Percentiles rank a stretch among this genome's conserved stretches.
These are phyloP conservation scores for Zalaria sp. DNA, from an alignment of 2,329 filamentous ascomycete species.

Conservation along the genomic window DNA sequence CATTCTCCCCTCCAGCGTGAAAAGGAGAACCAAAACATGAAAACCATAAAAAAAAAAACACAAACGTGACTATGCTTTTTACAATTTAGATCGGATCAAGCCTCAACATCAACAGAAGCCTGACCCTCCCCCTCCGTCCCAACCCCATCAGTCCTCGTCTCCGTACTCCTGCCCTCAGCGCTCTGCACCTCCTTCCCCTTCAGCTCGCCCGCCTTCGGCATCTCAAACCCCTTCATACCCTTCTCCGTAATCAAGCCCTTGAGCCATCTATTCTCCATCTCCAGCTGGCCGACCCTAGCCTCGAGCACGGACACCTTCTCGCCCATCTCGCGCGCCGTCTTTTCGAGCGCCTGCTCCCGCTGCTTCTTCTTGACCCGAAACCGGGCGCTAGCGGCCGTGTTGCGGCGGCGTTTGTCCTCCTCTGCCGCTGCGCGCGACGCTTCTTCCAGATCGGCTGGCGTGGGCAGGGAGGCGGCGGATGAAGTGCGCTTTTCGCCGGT, in stretches of 20 bases:
- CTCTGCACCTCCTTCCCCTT: slow-evolving; percentile 10
- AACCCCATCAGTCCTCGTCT: slow-evolving; percentile 16
- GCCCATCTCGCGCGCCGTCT: slow-evolving; percentile 35
- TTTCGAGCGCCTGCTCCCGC: slow-evolving; percentile 37
- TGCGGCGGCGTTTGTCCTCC: slow-evolving; percentile 39
- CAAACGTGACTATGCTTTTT: no score
- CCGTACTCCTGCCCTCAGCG: slow-evolving; percentile 11
- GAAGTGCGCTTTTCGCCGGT: slow-evolving; percentile 33
- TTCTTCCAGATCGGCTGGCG: slow-evolving; percentile 27
- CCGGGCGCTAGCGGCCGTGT: slow-evolving; percentile 37
- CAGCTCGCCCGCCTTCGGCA: slow-evolving; percentile 6
- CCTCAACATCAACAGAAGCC: no score
- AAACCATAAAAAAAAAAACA: no score
- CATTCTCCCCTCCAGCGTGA: no score
- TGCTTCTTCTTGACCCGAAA: slow-evolving; percentile 44
- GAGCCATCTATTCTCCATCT: slow-evolving; percentile 39
- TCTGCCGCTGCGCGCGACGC: slow-evolving; percentile 32
- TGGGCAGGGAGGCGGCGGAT: slow-evolving; percentile 18
- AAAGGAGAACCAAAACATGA: no score
- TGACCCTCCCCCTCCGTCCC: slow-evolving; percentile 11
- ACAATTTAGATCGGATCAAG: no score
- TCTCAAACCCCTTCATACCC: slow-evolving; percentile 17
- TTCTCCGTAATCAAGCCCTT: slow-evolving; percentile 38
- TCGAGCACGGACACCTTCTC: slow-evolving; percentile 32
- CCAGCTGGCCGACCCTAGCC: slow-evolving; percentile 32